phyloP scores from a whole-genome alignment of 164 flowering plant genomes.

The Tetracentron sinense region DNA sequence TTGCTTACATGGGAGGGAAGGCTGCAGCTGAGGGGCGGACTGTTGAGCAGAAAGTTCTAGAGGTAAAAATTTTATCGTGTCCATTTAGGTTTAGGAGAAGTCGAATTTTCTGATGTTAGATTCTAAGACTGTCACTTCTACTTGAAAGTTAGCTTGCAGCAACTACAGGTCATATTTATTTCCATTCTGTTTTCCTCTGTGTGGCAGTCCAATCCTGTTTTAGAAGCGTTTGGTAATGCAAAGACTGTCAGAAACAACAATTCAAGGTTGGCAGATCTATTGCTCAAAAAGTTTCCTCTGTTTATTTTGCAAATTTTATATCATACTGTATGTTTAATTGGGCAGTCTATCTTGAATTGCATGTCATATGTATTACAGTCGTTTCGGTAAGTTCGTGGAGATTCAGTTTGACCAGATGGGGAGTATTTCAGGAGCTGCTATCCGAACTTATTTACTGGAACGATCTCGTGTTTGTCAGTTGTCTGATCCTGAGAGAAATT shows the following conservation, averaged over 20 bases:
- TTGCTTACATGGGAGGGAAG: constrained; percentile 59
- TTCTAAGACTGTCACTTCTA: neutral
- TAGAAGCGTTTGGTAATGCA: constrained; percentile 71
- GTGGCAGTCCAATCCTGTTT: constrained; percentile 69
- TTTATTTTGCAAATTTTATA: neutral
- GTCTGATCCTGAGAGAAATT: constrained; percentile 97
- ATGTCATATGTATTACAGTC: constrained; percentile 46
- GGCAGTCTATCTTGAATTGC: constrained; percentile 4
- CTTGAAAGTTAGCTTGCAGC: neutral
- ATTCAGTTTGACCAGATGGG: constrained; percentile 87
- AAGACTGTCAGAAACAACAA: constrained; percentile 70
- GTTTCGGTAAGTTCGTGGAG: constrained; percentile 99
- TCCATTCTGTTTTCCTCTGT: constrained; percentile 3
- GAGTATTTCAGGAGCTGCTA: constrained; percentile 95
- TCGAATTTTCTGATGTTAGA: neutral
- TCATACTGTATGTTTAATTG: constrained; percentile 1
- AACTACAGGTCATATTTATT: neutral
- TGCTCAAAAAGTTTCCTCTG: constrained; percentile 20
- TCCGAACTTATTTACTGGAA: constrained; percentile 94
- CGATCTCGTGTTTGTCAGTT: constrained; percentile 98
- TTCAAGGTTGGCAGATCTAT: constrained; percentile 50
- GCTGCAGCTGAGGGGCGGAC: constrained; percentile 63
- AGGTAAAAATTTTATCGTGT: constrained; percentile 29
- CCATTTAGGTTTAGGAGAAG: neutral
- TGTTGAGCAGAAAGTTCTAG: constrained; percentile 72